Base-by-base conservation (phyloP, 169 alveolate species). In the Amoebophrya sp. region DNA sequence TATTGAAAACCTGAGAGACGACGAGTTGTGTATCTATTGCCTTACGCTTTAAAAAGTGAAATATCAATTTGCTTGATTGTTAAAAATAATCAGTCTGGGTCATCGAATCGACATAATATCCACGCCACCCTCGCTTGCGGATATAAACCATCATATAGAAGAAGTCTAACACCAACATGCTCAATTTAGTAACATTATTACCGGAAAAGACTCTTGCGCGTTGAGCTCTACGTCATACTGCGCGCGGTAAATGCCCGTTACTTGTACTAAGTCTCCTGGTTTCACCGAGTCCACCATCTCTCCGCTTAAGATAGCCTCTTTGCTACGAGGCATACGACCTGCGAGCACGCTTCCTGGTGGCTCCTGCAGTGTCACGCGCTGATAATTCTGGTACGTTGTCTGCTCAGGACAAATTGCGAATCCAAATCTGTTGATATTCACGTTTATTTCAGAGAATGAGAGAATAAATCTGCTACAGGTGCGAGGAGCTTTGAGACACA, bases 251-350 rank as follows among this genome's bases (percentile, higher is more conserved):
- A 98, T 96, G 41, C 99, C 99, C 41, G 98, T 96, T 0, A 98
- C 95, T 94, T 97, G 98, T 41, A 99, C 98, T 94, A 98, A 99
- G 94, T 99, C 99, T 23, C 99, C 99, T 24, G 99, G 99, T 36
- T 99, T 96, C 39, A 98, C 99, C 39, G 97, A 94, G 95, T 99
- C 99, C 12, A 99, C 99, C 91, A 98, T 94, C 93, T 99, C 99
- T 41, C 99, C 99, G 2, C 97, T 95, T 33, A 99, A 96, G 41
- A 98, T 95, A 0, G 98, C 99, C 92, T 98, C 99, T 90, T 98
- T 97, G 93, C 98, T 97, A 90, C 99, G 96, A 18, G 99, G 99
- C 34, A 99, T 99, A 93, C 99, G 94, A 24, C 99, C 99, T 36
- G 99, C 99, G 18, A 99, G 99, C 36, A 98, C 99, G 77, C 98